These are phyloP conservation scores for Lignosus rhinocerotis DNA, from an alignment of 1,284 basidiomycete species.

Conservation along the genomic window DNA sequence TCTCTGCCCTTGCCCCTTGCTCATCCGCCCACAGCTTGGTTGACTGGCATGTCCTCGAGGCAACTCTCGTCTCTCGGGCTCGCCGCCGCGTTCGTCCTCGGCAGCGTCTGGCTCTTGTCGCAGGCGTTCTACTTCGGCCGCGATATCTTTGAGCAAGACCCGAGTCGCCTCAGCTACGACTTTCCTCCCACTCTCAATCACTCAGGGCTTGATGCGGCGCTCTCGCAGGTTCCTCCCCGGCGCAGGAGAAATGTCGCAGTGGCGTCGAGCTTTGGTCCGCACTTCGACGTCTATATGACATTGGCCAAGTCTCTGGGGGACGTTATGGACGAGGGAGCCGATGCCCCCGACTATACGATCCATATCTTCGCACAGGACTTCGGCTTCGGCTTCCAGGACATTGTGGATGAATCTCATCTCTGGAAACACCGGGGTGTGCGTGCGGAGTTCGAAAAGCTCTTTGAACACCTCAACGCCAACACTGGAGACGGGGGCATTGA, in stretches of 20 bases:
- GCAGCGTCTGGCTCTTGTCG: constrained; percentile 13
- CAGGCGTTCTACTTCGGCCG: background rate
- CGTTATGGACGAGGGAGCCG: constrained; percentile 23
- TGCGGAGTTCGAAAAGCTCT: constrained; percentile 24
- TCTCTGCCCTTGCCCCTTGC: background rate
- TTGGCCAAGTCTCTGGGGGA: constrained; percentile 35
- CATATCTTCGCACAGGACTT: constrained; percentile 34
- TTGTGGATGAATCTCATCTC: constrained; percentile 33
- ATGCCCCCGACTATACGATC: constrained; percentile 21
- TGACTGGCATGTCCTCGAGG: background rate
- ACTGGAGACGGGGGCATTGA: constrained; percentile 30
- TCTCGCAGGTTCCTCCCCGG: background rate
- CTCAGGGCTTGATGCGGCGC: background rate
- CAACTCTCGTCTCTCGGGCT: constrained; percentile 8
- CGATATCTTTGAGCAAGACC: background rate
- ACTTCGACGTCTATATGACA: constrained; percentile 40
- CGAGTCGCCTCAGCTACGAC: background rate
- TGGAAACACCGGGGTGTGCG: constrained; percentile 31
- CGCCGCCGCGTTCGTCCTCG: constrained; percentile 5
- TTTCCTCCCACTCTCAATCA: constrained; percentile 8
- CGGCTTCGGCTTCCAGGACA: constrained; percentile 31
- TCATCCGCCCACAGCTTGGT: background rate
- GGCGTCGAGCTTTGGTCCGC: constrained; percentile 35
- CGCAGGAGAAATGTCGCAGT: constrained; percentile 28
- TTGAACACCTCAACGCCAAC: constrained; percentile 25